phyloP scores from a whole-genome alignment of 2,329 filamentous ascomycete genomes.

The Colletotrichum gloeosporioides region DNA sequence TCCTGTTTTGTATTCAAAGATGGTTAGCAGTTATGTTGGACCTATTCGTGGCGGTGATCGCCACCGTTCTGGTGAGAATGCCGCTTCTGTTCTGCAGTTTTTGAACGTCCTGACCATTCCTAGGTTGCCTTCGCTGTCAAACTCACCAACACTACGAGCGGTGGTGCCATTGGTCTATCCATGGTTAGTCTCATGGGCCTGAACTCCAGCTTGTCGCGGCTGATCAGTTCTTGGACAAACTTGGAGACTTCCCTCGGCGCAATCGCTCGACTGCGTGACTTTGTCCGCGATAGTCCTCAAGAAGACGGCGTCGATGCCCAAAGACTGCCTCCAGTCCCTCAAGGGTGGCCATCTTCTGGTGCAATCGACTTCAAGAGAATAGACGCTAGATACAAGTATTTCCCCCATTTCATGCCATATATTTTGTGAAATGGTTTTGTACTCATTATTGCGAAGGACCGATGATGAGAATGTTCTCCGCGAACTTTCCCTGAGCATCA shows the following conservation, averaged over 20 bases:
- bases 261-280: constrained; percentile 30
- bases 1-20: constrained; percentile 60
- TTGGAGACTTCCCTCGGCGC: constrained; percentile 33
- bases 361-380: constrained; percentile 36
- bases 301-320: constrained; percentile 29
- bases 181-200: constrained; percentile 36
- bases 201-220: constrained; percentile 32
- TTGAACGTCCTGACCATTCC: not conserved
- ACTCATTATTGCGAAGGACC: not conserved
- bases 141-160: not conserved
- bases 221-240: constrained; percentile 37
- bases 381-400: constrained; percentile 33
- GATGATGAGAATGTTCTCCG: constrained; percentile 24
- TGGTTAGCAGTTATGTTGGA: constrained; percentile 61
- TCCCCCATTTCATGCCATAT: not conserved
- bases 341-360: constrained; percentile 36
- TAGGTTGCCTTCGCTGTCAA: constrained; percentile 41
- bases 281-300: constrained; percentile 27
- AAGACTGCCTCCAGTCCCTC: constrained; percentile 19
- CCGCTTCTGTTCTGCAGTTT: not conserved
- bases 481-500: constrained; percentile 29
- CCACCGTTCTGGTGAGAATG: constrained; percentile 44
- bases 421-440: not conserved
- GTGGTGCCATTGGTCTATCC: constrained; percentile 26
- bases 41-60: constrained; percentile 50